Evolutionary conservation across 805 yeast genomes (phyloP).

Genomic region (Ascoidea tarda): DNA sequence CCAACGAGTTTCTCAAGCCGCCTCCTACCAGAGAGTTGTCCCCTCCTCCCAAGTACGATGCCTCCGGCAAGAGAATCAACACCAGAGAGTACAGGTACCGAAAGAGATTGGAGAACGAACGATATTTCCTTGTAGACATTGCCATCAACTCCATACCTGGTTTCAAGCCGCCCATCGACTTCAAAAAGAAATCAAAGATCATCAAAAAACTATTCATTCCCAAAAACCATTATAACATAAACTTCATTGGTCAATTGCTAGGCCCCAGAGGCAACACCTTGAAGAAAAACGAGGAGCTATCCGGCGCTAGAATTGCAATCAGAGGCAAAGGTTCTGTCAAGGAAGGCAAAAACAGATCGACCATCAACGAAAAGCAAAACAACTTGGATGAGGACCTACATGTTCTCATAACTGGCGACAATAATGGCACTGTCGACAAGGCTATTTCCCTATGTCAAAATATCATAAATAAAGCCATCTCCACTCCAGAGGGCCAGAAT

Average conservation of each 20-base stretch:
- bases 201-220: slow-evolving; percentile 80
- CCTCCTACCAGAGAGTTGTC: slow-evolving; percentile 52
- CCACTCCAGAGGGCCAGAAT: slow-evolving; percentile 87
- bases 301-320: slow-evolving; percentile 83
- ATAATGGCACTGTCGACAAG: slow-evolving; percentile 57
- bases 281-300: slow-evolving; percentile 62
- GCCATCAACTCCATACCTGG: slow-evolving; percentile 63
- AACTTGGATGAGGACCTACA: slow-evolving; percentile 75
- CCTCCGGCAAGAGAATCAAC: slow-evolving; percentile 69
- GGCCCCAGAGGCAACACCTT: slow-evolving; percentile 96
- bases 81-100: slow-evolving; percentile 62
- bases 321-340: slow-evolving; percentile 95
- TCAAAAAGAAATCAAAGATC: slow-evolving; percentile 46
- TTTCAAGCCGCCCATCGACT: slow-evolving; percentile 70
- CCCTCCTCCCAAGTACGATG: slow-evolving; percentile 88
- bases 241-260: slow-evolving; percentile 77
- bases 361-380: slow-evolving; percentile 31
- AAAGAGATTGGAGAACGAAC: slow-evolving; percentile 57
- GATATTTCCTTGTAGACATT: slow-evolving; percentile 63
- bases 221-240: slow-evolving; percentile 78
- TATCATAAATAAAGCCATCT: slow-evolving; percentile 70
- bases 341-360: slow-evolving; percentile 58
- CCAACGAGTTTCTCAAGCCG: slow-evolving; percentile 24
- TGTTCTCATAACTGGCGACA: slow-evolving; percentile 74
- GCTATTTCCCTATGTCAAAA: slow-evolving; percentile 66